Conservation (phyloP, 1,139 yeast species). For the Taphrina sp. region DNA sequence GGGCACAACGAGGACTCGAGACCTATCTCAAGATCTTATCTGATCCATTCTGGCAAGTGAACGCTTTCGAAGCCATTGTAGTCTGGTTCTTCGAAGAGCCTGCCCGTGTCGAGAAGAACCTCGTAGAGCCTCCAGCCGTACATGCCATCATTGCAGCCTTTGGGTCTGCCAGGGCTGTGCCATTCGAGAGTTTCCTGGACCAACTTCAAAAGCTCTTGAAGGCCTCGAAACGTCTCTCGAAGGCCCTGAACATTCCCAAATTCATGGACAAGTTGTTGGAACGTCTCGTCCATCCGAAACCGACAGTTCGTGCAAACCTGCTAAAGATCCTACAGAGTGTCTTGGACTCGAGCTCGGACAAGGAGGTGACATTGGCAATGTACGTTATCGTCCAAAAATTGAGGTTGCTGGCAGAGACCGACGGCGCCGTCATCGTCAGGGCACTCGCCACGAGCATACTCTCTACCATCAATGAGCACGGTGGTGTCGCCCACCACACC, state of each 20-base stretch:
- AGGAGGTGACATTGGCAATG: slow-evolving; percentile 5
- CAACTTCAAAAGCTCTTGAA: slow-evolving; percentile 39
- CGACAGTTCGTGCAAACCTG: slow-evolving; percentile 39
- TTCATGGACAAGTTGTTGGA: slow-evolving; percentile 37
- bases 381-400: slow-evolving; percentile 33
- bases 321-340: slow-evolving; percentile 38
- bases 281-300: slow-evolving; percentile 37
- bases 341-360: slow-evolving; percentile 33
- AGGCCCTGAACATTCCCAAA: slow-evolving; percentile 34
- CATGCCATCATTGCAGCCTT: slow-evolving; percentile 39
- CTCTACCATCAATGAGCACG: slow-evolving; percentile 4
- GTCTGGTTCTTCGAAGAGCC: slow-evolving; percentile 45
- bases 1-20: slow-evolving; percentile 49
- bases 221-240: slow-evolving; percentile 38
- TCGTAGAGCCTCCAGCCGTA: slow-evolving; percentile 36
- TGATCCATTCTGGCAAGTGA: slow-evolving; percentile 70
- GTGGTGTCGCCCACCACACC: not conserved
- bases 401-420: slow-evolving; percentile 26
- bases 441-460: slow-evolving; percentile 37
- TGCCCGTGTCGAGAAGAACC: slow-evolving; percentile 40
- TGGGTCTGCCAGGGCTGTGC: slow-evolving; percentile 37
- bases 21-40: slow-evolving; percentile 53
- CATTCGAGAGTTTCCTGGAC: slow-evolving; percentile 40
- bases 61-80: slow-evolving; percentile 59
- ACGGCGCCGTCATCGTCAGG: slow-evolving; percentile 37